A percentile compares a stretch with the other conserved stretches of the same genome.
phyloP scores from a whole-genome alignment of 2,329 filamentous ascomycete genomes.

The Byssothecium circinans region DNA sequence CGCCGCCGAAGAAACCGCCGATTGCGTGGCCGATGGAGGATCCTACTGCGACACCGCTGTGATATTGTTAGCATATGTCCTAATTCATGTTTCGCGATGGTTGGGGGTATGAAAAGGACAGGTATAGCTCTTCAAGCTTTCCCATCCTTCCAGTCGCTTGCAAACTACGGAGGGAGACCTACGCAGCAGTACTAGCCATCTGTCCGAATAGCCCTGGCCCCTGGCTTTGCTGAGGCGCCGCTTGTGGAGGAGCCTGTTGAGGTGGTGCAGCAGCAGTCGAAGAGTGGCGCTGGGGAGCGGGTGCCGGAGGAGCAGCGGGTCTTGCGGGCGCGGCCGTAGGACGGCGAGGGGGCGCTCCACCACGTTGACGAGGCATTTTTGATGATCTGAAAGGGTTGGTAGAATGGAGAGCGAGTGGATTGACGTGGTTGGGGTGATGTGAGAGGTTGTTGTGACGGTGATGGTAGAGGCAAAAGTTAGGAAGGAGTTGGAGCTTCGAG shows the following conservation, averaged over 20 bases:
- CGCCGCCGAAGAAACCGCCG: slow-evolving; percentile 82
- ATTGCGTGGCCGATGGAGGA: slow-evolving; percentile 95
- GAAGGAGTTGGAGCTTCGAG: slow-evolving; percentile 27
- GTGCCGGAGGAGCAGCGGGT: slow-evolving; percentile 60
- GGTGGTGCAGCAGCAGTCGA: slow-evolving; percentile 62
- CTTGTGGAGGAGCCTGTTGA: slow-evolving; percentile 55
- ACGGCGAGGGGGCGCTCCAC: slow-evolving; percentile 50
- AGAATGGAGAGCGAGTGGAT: slow-evolving; percentile 6
- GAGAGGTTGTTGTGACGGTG: slow-evolving; percentile 7
- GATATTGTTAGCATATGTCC: slow-evolving; percentile 7
- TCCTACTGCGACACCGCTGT: slow-evolving; percentile 91
- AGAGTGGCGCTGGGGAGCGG: slow-evolving; percentile 60
- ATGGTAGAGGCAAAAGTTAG: slow-evolving; percentile 19
- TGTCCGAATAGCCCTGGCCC: slow-evolving; percentile 89
- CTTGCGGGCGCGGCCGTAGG: slow-evolving; percentile 46
- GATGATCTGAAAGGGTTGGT: slow-evolving; percentile 10
- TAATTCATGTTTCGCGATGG: slow-evolving; percentile 4
- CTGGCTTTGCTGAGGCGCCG: slow-evolving; percentile 52
- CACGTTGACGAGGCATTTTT: slow-evolving; percentile 55
- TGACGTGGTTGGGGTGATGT: slow-evolving; percentile 9
- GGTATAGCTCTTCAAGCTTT: not conserved
- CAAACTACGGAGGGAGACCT: slow-evolving; percentile 50
- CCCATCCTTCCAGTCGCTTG: too few species aligned
- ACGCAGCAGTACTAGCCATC: slow-evolving; percentile 98
- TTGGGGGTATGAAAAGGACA: slow-evolving; percentile 1